Base-by-base conservation (phyloP, 2,329 filamentous ascomycete genomes). In the Clonostachys byssicola region DNA sequence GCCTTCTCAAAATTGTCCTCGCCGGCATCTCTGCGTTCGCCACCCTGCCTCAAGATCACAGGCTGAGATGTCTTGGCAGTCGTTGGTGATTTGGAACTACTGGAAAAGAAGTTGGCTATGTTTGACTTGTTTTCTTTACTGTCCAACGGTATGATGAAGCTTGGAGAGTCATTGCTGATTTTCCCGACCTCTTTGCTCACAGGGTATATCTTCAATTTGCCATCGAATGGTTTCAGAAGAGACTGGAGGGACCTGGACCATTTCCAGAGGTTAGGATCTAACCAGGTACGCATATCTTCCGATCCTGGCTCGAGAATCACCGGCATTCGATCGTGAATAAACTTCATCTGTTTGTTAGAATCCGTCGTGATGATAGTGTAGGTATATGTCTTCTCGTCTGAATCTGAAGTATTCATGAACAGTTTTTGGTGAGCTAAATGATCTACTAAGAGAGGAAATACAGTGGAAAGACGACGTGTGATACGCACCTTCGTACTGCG, bases 291-390 rank as follows among this genome's bases (percentile, higher is more conserved):
- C 59, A 96, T 74, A 12, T 74, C 78, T 2, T 88, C 77, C 1
- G 86, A 89, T 5, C 83, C 83, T 5, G 88, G 83, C 6, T 96
- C 85, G 1, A 99, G 65, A 33, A 97, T 88, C 6, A 96, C 92
- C 0, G 94, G 94, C 94, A 99, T 99, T 14, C 94, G 85, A 59
- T 95, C 87, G 62, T 99, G 94, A 16, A 99, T 73, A 55, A 96
- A 97, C 30, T 76, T 83, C 43, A 97, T 74, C 62, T 92, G 87
- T 52, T 84, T 74, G 58, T 92, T 96, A 8, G 90, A 88, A 50
- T 86, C 80, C 2, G 92, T 97, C 1, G 94, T 99, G 63, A 97
- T 92, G 61, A 99, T 83, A 2, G 92, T 92, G 65, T 96, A 99
- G 0, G 90, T 95, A 63, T 92, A 96, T 6, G 83, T 69, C 63